Evolutionary conservation across 441 rosid species (phyloP).

Genomic region (Syzygium syzygioides): DNA sequence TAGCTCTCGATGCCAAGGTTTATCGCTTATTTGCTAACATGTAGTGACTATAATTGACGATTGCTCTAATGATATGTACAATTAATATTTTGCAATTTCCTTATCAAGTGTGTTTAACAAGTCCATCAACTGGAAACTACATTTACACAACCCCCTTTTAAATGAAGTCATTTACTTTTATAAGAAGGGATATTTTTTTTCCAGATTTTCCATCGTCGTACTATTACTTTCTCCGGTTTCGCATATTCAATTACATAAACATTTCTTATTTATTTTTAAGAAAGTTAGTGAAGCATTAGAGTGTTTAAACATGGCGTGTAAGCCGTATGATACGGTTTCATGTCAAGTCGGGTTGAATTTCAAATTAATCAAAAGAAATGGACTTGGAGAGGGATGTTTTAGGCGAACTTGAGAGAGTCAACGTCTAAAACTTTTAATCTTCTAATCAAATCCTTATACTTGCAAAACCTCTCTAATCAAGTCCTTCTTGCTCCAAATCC

Average conservation of each 20-base stretch:
- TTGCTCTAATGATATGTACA: background rate
- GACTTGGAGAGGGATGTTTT: background rate
- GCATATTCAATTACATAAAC: background rate
- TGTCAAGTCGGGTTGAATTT: background rate
- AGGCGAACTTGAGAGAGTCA: background rate
- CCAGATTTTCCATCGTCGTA: no score
- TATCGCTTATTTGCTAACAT: slow-evolving; percentile 42
- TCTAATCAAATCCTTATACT: background rate
- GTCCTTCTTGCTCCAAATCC: background rate
- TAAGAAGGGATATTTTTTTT: no score
- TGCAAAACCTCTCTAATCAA: background rate
- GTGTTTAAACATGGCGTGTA: background rate
- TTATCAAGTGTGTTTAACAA: background rate
- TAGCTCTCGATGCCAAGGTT: slow-evolving; percentile 34
- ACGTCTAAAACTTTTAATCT: background rate
- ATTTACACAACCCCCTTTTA: no score
- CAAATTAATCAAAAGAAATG: background rate
- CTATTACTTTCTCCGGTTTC: background rate
- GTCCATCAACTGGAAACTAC: background rate
- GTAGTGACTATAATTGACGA: background rate
- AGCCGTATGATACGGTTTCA: background rate
- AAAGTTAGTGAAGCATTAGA: background rate
- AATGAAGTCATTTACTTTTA: no score
- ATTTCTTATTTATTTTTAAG: background rate
- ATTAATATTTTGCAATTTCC: background rate